phyloP scores from a whole-genome alignment of 768 basidiomycete genomes.

The Pleurotus eryngii region DNA sequence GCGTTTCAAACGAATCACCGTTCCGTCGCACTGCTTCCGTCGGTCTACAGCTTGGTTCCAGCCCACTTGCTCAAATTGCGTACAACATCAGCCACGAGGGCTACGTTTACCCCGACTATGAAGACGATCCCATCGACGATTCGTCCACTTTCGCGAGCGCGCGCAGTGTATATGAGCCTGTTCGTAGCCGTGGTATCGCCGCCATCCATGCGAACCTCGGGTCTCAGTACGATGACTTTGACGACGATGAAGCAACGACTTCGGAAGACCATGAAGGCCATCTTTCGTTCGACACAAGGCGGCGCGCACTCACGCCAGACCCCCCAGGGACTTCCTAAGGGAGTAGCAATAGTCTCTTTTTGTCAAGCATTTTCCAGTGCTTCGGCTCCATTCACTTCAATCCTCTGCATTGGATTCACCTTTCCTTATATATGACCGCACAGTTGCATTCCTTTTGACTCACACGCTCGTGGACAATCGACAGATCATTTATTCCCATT shows the following conservation, averaged over 20 bases:
- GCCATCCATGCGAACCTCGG: slow-evolving; percentile 9
- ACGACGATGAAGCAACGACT: slow-evolving; percentile 27
- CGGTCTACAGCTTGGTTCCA: not conserved
- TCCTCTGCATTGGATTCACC: not conserved
- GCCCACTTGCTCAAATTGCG: slow-evolving; percentile 11
- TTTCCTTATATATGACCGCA: not conserved
- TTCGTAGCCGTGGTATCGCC: not conserved
- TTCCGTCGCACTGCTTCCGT: slow-evolving; percentile 4
- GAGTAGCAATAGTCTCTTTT: not conserved
- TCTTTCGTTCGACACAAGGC: slow-evolving; percentile 5
- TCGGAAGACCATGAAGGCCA: slow-evolving; percentile 1
- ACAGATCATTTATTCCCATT: slow-evolving; percentile 9
- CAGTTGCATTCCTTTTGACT: not conserved
- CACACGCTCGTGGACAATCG: slow-evolving; percentile 5
- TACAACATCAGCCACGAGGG: slow-evolving; percentile 6
- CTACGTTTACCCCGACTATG: slow-evolving; percentile 2
- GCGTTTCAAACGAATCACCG: slow-evolving; percentile 9
- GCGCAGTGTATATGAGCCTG: slow-evolving; percentile 28
- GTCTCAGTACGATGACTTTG: slow-evolving; percentile 17
- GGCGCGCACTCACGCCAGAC: slow-evolving; percentile 1
- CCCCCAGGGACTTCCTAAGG: slow-evolving; percentile 1
- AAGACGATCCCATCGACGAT: slow-evolving; percentile 37
- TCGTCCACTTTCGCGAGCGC: slow-evolving; percentile 53
- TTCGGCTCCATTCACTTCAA: not conserved
- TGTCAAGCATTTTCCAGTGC: not conserved